Evolutionary conservation across 306 rosid species (phyloP).

Genomic region (Pueraria montana): DNA sequence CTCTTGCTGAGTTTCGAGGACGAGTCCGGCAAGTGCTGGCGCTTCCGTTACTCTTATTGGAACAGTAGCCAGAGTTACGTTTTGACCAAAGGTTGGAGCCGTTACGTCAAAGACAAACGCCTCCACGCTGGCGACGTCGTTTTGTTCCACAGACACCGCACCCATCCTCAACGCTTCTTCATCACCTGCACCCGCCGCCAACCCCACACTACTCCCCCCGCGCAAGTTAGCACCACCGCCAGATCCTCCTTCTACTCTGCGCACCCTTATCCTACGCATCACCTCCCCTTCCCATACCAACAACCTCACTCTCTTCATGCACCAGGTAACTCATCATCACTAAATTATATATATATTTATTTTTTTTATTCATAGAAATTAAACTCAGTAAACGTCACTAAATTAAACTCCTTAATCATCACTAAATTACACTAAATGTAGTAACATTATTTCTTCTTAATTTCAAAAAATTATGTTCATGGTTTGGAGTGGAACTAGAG

Average conservation of each 20-base stretch:
- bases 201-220: not conserved
- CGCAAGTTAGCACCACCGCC: constrained; percentile 37
- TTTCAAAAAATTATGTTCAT: too few species aligned
- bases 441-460: too few species aligned
- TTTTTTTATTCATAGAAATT: too few species aligned
- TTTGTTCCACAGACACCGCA: constrained; percentile 68
- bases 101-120: constrained; percentile 89
- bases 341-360: too few species aligned
- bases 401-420: too few species aligned
- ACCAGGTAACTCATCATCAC: constrained; percentile 1
- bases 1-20: constrained; percentile 86
- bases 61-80: constrained; percentile 98
- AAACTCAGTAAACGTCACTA: too few species aligned
- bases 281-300: constrained; percentile 58
- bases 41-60: constrained; percentile 97
- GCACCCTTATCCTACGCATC: constrained; percentile 74
- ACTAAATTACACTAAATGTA: too few species aligned
- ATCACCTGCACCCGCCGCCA: constrained; percentile 70
- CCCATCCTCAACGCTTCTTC: constrained; percentile 58
- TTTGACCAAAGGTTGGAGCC: constrained; percentile 95
- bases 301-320: constrained; percentile 64
- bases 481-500: too few species aligned
- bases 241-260: constrained; percentile 66
- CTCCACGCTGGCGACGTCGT: constrained; percentile 93
- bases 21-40: constrained; percentile 84